Base-by-base conservation (phyloP, 768 basidiomycete genomes). In the Macrolepiota fuliginosa region DNA sequence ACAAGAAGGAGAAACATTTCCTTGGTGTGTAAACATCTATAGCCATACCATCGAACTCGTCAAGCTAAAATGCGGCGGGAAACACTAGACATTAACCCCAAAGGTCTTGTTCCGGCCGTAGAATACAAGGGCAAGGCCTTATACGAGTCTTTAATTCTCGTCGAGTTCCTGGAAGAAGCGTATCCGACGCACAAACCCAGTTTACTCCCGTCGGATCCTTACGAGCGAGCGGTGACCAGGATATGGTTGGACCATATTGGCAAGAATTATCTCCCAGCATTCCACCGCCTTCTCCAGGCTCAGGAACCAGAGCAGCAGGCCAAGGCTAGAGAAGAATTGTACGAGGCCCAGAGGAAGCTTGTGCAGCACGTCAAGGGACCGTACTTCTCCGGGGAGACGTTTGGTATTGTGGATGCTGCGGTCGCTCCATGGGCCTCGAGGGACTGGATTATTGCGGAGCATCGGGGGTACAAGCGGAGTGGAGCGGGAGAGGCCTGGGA, bases 141-240 rank as follows among this genome's bases (percentile, higher is more conserved):
- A 4, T 86, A 89, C 72, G 88, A 90, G 65, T 32, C 84, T 3
- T 77, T 86, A 56, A 76, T 89, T 53, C 71, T 90, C 49, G 80
- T 81, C 70, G 87, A 90, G 70, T 87, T 87, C 70, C 76, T 90
- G 61, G 88, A 90, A 65, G 88, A 90, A 54, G 79, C 81, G 3
- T 85, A 79, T 68, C 79, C 81, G 1, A 55, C 63, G 9, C 61
- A 78, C 62, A 75, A 72, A 37, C 83, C 83, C 7, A 71, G 70
- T 40, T 69, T 88, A 19, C 77, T 86, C 39, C 84, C 87, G 0
- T 54, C 63, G 4, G 82, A 87, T 62, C 81, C 87, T 1, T 76
- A 74, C 56, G 76, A 77, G 3, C 79, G 81, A 17, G 85, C 84
- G 0, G 70, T 76, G 54, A 79, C 76, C 1, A 81, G 85, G 37